phyloP scores from a whole-genome alignment of 768 basidiomycete genomes.

The Polyporus arcularius region DNA sequence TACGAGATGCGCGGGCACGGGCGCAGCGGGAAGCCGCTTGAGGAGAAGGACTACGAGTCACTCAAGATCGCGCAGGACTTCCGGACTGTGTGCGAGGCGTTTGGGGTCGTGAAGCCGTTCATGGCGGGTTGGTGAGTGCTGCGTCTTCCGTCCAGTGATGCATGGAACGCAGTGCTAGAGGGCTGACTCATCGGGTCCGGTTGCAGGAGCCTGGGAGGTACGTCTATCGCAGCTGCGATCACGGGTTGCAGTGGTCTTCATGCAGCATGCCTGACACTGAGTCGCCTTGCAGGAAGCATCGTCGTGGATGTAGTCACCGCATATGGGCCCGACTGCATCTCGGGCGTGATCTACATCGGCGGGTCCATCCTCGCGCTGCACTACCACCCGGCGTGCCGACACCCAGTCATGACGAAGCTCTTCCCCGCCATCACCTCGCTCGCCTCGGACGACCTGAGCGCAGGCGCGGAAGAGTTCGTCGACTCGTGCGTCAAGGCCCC shows the following conservation, averaged over 20 bases:
- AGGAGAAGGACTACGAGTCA: constrained; percentile 23
- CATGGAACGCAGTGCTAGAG: too few species aligned
- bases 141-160: too few species aligned
- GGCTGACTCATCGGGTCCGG: too few species aligned
- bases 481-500: constrained; percentile 26
- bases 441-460: constrained; percentile 15
- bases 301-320: constrained; percentile 21
- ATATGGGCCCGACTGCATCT: constrained; percentile 22
- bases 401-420: constrained; percentile 15
- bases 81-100: constrained; percentile 29
- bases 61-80: constrained; percentile 32
- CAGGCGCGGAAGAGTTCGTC: constrained; percentile 21
- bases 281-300: constrained; percentile 1
- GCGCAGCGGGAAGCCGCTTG: constrained; percentile 27
- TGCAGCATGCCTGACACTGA: too few species aligned
- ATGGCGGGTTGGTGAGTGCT: constrained; percentile 25
- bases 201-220: constrained; percentile 28
- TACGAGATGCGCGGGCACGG: constrained; percentile 37
- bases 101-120: constrained; percentile 24
- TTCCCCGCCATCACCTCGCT: constrained; percentile 13
- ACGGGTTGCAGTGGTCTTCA: too few species aligned
- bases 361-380: constrained; percentile 24
- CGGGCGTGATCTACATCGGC: constrained; percentile 27
- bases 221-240: too few species aligned
- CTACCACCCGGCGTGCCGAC: constrained; percentile 13